These are phyloP conservation scores for Candida yuanshanica DNA, from an alignment of 805 yeast genomes.

Conservation along the genomic window DNA sequence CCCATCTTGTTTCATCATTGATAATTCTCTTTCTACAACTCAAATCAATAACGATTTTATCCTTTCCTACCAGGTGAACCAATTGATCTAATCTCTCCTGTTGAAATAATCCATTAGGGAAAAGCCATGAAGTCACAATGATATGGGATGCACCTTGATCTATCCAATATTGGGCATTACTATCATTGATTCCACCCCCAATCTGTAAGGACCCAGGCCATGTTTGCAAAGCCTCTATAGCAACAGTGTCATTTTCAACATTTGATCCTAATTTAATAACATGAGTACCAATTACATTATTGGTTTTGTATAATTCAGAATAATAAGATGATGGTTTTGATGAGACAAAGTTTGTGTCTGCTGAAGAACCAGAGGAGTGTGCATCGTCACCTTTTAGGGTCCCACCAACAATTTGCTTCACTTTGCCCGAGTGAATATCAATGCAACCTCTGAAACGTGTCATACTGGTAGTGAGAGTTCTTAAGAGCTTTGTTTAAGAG, in stretches of 20 bases:
- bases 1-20: conserved; percentile 44
- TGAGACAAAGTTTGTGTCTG: conserved; percentile 75
- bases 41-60: conserved; percentile 75
- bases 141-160: conserved; percentile 77
- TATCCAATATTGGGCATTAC: conserved; percentile 77
- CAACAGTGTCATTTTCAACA: conserved; percentile 76
- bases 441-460: conserved; percentile 91
- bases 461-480: conserved; percentile 43
- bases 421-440: conserved; percentile 91
- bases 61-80: conserved; percentile 53
- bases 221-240: conserved; percentile 61
- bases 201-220: conserved; percentile 78
- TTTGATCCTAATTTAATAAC: conserved; percentile 85
- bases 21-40: conserved; percentile 60
- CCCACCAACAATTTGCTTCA: conserved; percentile 96
- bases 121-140: conserved; percentile 88
- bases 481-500: too few relatives aligned
- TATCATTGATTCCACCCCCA: conserved; percentile 85
- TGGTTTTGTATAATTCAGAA: conserved; percentile 58
- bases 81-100: conserved; percentile 47
- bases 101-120: conserved; percentile 53
- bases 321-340: conserved; percentile 67
- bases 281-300: conserved; percentile 72
- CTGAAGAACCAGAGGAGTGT: conserved; percentile 24
- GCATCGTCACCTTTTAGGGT: conserved; percentile 58